A percentile compares a stretch with the other conserved stretches of the same genome.
These are phyloP conservation scores for Ambrosia trifida DNA, from an alignment of 129 eudicot species.

Conservation along the genomic window DNA sequence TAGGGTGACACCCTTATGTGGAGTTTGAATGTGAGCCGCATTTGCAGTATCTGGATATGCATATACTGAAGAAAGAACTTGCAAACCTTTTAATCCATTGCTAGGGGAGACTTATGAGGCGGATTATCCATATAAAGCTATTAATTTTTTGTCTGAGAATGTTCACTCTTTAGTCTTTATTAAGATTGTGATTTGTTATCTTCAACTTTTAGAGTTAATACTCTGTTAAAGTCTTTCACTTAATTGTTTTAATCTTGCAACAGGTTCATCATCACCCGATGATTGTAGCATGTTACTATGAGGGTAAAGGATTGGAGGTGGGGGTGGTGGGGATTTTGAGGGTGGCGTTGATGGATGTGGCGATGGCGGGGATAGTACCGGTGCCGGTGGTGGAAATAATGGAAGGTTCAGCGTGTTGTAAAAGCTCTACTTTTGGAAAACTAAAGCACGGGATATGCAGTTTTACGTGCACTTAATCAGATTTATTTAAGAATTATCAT, in stretches of 20 bases:
- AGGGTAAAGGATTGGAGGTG: conserved; percentile 64
- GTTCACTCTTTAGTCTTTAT: conserved; percentile 28
- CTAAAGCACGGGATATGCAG: no score
- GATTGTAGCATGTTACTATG: conserved; percentile 98
- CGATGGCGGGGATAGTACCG: no score
- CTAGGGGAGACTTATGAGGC: conserved; percentile 98
- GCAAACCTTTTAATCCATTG: conserved; percentile 96
- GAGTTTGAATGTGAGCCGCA: conserved; percentile 92
- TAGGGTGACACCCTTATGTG: conserved; percentile 98
- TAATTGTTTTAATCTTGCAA: conserved; percentile 16
- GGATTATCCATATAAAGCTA: conserved; percentile 94
- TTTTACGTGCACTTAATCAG: no score
- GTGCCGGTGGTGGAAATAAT: no score
- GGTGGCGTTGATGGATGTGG: no score
- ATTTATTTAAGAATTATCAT: conserved; percentile 22
- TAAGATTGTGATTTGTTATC: conserved; percentile 4
- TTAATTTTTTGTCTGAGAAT: conserved; percentile 92
- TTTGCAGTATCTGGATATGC: conserved; percentile 99
- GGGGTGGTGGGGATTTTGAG: no score
- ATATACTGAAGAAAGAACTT: conserved; percentile 85
- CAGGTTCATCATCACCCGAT: conserved; percentile 99
- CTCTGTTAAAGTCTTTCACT: background rate
- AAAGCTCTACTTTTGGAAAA: no score
- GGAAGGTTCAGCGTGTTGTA: no score
- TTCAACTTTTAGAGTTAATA: conserved; percentile 3